Conservation (phyloP, 169 alveolate species). For the Babesia bigemina region DNA sequence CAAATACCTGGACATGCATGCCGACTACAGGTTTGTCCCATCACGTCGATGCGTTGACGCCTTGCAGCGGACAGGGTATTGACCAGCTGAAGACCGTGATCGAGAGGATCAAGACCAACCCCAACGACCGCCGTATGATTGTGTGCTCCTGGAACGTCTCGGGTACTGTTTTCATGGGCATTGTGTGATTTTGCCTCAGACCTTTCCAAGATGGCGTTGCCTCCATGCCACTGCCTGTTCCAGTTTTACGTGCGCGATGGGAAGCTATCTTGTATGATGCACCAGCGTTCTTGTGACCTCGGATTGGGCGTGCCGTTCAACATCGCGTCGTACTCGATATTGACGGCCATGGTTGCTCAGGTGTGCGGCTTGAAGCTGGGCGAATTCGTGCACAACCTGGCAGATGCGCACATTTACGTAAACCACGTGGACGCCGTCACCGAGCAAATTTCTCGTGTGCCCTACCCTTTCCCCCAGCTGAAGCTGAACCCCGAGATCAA, state of each 20-base stretch:
- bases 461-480: slow-evolving; percentile 96
- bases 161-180: slow-evolving; percentile 49
- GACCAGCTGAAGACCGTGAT: slow-evolving; percentile 90
- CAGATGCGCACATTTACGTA: slow-evolving; percentile 95
- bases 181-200: slow-evolving; percentile 56
- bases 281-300: slow-evolving; percentile 96
- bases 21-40: slow-evolving; percentile 78
- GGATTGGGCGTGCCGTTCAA: slow-evolving; percentile 99
- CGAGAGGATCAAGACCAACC: slow-evolving; percentile 88
- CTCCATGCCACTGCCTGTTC: slow-evolving; percentile 97
- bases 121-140: slow-evolving; percentile 91
- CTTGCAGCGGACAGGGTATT: slow-evolving; percentile 88
- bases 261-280: slow-evolving; percentile 92
- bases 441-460: slow-evolving; percentile 89
- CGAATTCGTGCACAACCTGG: slow-evolving; percentile 92
- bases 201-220: slow-evolving; percentile 95
- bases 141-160: slow-evolving; percentile 96
- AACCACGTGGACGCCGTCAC: slow-evolving; percentile 93
- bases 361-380: slow-evolving; percentile 88
- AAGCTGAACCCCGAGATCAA: slow-evolving; percentile 84
- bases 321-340: slow-evolving; percentile 95
- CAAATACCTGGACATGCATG: slow-evolving; percentile 87
- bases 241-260: slow-evolving; percentile 93
- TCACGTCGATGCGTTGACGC: no score
- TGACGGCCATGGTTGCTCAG: slow-evolving; percentile 95